Evolutionary conservation across 495 filamentous ascomycete species (phyloP), one percentile per base, ranked within the genome.

Genomic region (Penicillium desertorum): DNA sequence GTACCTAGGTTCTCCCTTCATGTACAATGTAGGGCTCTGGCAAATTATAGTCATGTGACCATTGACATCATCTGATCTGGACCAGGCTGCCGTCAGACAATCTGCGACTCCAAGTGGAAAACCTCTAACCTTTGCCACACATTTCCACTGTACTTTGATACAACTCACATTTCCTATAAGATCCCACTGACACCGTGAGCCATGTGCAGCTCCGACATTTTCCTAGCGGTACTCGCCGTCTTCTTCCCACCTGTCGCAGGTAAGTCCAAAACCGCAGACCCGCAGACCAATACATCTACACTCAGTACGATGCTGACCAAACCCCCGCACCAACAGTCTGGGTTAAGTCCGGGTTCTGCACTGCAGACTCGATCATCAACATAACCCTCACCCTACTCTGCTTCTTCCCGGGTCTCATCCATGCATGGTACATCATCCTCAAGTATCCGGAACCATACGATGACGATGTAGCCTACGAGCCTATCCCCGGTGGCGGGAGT

Each of bases 371-470:
- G 27, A 61, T 98, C 68, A 96, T 98, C 80, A 98, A 98, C 78
- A 83, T 98, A 71, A 87, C 90, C 51, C 90, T 98, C 61, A 92
- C 88, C 76, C 76, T 83, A 46, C 88, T 98, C 44, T 93, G 95
- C 72, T 95, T 83, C 73, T 77, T 98, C 60, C 94, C 94, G 20
- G 94, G 94, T 51, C 85, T 98, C 23, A 73, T 98, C 7, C 94
- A 98, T 74, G 83, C 94, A 67, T 98, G 92, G 92, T 98, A 98
- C 84, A 96, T 98, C 74, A 96, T 98, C 78, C 77, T 87, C 68
- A 87, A 88, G 68, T 90, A 88, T 71, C 95, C 95, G 25, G 92
- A 97, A 30, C 75, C 77, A 6, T 71, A 79, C 49, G 70, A 71
- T 14, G 75, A 78, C 54, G 71, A 82, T 27, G 84, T 81, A 59